These are phyloP conservation scores for Lactarius evosmus DNA, from an alignment of 768 basidiomycete genomes.

Conservation along the genomic window DNA sequence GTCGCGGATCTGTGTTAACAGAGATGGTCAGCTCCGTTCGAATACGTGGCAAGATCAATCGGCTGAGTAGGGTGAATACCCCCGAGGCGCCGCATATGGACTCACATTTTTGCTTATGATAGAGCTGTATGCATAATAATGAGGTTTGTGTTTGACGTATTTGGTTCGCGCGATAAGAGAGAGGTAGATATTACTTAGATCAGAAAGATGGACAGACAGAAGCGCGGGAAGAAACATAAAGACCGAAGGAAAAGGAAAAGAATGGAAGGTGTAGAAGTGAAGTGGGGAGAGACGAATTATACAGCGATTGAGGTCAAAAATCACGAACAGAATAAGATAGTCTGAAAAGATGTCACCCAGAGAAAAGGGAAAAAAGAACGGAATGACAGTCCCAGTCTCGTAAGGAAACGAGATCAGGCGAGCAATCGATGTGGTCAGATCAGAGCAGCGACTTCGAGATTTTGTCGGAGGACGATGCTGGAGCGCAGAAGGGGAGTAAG, in stretches of 20 bases:
- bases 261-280: not conserved
- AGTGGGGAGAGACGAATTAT: conserved; percentile 16
- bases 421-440: conserved; percentile 42
- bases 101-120: conserved; percentile 71
- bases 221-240: conserved; percentile 23
- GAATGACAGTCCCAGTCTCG: conserved; percentile 6
- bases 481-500: conserved; percentile 32
- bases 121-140: conserved; percentile 41
- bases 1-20: conserved; percentile 44
- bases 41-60: conserved; percentile 5
- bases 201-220: conserved; percentile 31
- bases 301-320: conserved; percentile 20
- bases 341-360: conserved; percentile 15
- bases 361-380: conserved; percentile 14
- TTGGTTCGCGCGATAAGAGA: conserved; percentile 28
- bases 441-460: conserved; percentile 62
- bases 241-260: conserved; percentile 8
- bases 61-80: conserved; percentile 2
- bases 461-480: conserved; percentile 68
- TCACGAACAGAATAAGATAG: conserved; percentile 15
- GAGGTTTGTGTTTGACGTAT: conserved; percentile 24
- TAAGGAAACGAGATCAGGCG: conserved; percentile 20
- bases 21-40: conserved; percentile 19
- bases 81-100: conserved; percentile 30
- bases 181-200: conserved; percentile 34